Evolutionary conservation across 1,284 basidiomycete species (phyloP).

Genomic region (Fomes fomentarius): DNA sequence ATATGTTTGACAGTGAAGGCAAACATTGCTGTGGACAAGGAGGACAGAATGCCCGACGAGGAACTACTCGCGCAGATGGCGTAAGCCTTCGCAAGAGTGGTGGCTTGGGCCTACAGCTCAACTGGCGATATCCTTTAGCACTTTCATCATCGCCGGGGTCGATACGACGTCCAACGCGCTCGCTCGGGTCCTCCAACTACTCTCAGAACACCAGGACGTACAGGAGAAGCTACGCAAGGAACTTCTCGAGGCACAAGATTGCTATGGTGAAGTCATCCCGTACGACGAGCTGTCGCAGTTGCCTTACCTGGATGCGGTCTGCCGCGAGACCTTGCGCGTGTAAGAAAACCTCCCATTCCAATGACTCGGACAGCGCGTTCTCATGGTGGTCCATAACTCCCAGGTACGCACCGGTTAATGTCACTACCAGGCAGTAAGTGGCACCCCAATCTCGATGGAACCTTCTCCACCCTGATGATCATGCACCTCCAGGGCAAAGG

Average conservation of each 20-base stretch:
- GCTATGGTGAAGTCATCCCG: constrained; percentile 1
- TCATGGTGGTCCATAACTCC: no score
- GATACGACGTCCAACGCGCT: constrained; percentile 23
- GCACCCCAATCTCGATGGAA: no score
- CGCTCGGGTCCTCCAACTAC: constrained; percentile 9
- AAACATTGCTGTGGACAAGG: no score
- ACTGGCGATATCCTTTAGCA: background rate
- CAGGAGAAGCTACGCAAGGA: constrained; percentile 22
- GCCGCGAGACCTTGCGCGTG: constrained; percentile 9
- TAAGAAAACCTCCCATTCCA: background rate
- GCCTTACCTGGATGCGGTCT: constrained; percentile 11
- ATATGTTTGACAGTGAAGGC: no score
- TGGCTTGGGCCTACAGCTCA: background rate
- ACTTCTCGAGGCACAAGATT: constrained; percentile 11
- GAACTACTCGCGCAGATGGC: constrained; percentile 36
- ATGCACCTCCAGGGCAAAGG: constrained; percentile 13
- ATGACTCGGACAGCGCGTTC: background rate
- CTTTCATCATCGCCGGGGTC: constrained; percentile 18
- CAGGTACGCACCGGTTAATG: background rate
- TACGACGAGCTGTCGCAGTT: constrained; percentile 10
- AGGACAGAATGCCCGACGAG: constrained; percentile 30
- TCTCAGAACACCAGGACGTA: constrained; percentile 15
- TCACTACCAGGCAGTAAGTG: background rate
- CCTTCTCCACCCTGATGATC: no score
- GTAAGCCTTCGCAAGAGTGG: constrained; percentile 18